Evolutionary conservation across 129 eudicot genomes (phyloP).

Genomic region (Heracleum sosnowskyi): DNA sequence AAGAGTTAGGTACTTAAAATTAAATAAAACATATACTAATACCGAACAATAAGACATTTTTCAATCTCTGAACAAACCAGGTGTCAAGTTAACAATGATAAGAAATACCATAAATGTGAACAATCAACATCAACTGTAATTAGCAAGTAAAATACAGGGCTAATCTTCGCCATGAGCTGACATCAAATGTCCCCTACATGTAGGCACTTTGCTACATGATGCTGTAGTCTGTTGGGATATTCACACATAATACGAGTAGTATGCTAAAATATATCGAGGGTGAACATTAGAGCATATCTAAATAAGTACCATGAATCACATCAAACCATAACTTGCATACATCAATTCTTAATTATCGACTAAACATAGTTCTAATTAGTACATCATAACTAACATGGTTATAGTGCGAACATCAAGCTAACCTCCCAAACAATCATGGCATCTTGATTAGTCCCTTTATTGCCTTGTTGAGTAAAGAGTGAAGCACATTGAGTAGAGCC

Average conservation of each 20-base stretch:
- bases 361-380: too few relatives aligned
- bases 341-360: not conserved
- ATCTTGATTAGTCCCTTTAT: constrained; percentile 98
- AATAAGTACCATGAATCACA: not conserved
- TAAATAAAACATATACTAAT: too few relatives aligned
- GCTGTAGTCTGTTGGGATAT: not conserved
- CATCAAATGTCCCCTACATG: not conserved
- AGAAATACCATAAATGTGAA: too few relatives aligned
- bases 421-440: constrained; percentile 99
- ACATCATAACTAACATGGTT: too few relatives aligned
- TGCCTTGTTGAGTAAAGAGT: constrained; percentile 84
- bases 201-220: not conserved
- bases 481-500: constrained; percentile 31
- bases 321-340: too few relatives aligned
- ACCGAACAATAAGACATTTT: too few relatives aligned
- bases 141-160: too few relatives aligned
- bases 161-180: not conserved
- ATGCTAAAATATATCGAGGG: not conserved
- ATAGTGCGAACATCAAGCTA: too few relatives aligned
- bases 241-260: not conserved
- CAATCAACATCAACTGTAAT: too few relatives aligned
- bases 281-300: not conserved
- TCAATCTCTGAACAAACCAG: too few relatives aligned
- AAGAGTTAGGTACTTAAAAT: too few relatives aligned
- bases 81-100: too few relatives aligned